phyloP scores from a whole-genome alignment of 2,329 filamentous ascomycete genomes.

The Fusarium denticulatum region DNA sequence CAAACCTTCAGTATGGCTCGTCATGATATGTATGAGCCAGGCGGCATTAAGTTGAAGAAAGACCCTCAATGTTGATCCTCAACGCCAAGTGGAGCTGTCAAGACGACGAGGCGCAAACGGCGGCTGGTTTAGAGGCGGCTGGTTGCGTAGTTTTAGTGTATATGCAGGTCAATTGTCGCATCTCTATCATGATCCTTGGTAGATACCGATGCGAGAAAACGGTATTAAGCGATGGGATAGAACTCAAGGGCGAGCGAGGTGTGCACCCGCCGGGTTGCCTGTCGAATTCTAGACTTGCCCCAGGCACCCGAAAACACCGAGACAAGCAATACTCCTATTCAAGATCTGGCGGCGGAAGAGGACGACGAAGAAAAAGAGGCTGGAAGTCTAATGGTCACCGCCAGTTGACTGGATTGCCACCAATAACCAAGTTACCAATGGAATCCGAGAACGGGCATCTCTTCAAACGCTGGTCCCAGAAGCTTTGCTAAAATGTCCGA shows the following conservation, averaged over 20 bases:
- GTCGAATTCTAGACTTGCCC: neutral
- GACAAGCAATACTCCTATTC: neutral
- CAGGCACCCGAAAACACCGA: neutral
- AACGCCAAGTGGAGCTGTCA: slow-evolving; percentile 43
- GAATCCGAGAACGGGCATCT: neutral
- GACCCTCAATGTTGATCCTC: slow-evolving; percentile 35
- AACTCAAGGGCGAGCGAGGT: slow-evolving; percentile 11
- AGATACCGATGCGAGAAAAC: slow-evolving; percentile 13
- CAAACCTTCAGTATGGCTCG: slow-evolving; percentile 4
- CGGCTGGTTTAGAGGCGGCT: slow-evolving; percentile 37
- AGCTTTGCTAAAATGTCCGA: slow-evolving; percentile 9
- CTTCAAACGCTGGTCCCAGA: neutral
- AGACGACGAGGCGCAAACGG: slow-evolving; percentile 41
- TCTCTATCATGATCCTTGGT: slow-evolving; percentile 16
- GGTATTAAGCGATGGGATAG: slow-evolving; percentile 10
- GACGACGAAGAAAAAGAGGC: slow-evolving; percentile 23
- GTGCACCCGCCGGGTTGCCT: neutral
- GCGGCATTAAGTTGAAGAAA: slow-evolving; percentile 25
- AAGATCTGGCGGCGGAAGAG: neutral
- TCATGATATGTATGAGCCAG: slow-evolving; percentile 6
- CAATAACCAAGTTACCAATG: slow-evolving; percentile 12
- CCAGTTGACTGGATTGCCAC: slow-evolving; percentile 23
- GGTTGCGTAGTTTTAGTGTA: slow-evolving; percentile 32
- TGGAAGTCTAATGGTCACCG: slow-evolving; percentile 27
- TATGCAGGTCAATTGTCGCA: slow-evolving; percentile 20